A percentile compares a stretch with the other conserved stretches of the same genome.
Evolutionary conservation across 2,329 filamentous ascomycete genomes (phyloP).

Genomic region (Trichoderma atrobrunneum): DNA sequence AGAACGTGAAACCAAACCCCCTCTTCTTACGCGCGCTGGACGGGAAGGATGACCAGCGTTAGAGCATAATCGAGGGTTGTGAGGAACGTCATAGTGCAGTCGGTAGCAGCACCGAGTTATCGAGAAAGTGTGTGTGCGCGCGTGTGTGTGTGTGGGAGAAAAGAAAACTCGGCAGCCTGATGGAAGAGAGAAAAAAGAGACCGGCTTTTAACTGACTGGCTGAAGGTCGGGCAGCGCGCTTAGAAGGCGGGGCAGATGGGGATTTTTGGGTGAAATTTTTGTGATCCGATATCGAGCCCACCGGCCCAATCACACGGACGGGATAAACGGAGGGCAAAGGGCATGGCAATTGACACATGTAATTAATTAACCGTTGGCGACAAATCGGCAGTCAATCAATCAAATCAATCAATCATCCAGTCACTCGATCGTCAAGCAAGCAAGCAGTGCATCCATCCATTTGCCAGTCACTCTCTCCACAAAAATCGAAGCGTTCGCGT

Average conservation of each 20-base stretch:
- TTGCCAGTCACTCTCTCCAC: background rate
- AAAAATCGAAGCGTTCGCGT: slow-evolving; percentile 4
- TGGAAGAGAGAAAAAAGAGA: background rate
- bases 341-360: slow-evolving; percentile 5
- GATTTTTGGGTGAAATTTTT: slow-evolving; percentile 1
- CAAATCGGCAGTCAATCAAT: background rate
- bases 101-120: background rate
- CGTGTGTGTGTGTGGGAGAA: background rate
- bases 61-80: background rate
- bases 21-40: background rate
- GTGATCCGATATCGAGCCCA: background rate
- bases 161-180: background rate
- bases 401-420: background rate
- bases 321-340: background rate
- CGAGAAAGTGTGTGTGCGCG: background rate
- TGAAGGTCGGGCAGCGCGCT: slow-evolving; percentile 6
- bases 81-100: slow-evolving; percentile 15
- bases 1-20: background rate
- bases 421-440: background rate
- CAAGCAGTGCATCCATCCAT: background rate
- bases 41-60: slow-evolving; percentile 3
- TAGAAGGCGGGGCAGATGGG: slow-evolving; percentile 6
- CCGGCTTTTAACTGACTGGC: slow-evolving; percentile 7
- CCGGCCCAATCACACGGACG: background rate
- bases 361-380: background rate